These are phyloP conservation scores for Neurospora pannonica DNA, from an alignment of 495 filamentous ascomycete genomes.

Conservation along the genomic window DNA sequence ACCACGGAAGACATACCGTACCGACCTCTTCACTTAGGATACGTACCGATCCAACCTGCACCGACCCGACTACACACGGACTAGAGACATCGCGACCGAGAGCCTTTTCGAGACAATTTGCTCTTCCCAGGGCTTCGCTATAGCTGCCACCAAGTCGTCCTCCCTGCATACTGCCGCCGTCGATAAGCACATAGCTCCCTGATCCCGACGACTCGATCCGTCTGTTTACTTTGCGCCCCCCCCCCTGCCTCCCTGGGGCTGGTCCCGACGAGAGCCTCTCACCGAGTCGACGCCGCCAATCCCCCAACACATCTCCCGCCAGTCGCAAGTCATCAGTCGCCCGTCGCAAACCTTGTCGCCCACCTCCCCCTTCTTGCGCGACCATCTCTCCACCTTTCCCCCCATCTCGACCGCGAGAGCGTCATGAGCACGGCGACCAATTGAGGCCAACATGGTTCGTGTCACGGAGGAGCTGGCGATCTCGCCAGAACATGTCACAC, in stretches of 20 bases:
- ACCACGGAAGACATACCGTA: background rate
- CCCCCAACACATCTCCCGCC: background rate
- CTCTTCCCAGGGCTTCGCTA: background rate
- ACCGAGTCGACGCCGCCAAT: background rate
- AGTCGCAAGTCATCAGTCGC: background rate
- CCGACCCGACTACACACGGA: background rate
- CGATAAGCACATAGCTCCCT: background rate
- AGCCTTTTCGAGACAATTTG: background rate
- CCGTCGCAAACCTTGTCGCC: background rate
- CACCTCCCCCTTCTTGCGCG: background rate
- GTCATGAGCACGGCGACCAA: slow-evolving; percentile 21
- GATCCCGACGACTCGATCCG: background rate
- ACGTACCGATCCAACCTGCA: background rate
- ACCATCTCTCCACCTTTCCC: background rate
- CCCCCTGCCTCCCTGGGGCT: background rate
- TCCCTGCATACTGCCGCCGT: background rate
- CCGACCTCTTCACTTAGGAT: background rate
- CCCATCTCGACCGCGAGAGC: background rate
- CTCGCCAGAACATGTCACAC: slow-evolving; percentile 64
- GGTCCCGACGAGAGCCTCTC: background rate
- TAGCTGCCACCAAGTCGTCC: background rate
- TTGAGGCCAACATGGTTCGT: slow-evolving; percentile 53
- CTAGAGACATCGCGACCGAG: background rate
- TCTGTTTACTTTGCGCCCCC: background rate
- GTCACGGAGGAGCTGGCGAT: slow-evolving; percentile 56